Percentiles rank a stretch among this genome's conserved stretches.
These are phyloP conservation scores for Collariella sp. DNA, from an alignment of 495 filamentous ascomycete species.

Conservation along the genomic window DNA sequence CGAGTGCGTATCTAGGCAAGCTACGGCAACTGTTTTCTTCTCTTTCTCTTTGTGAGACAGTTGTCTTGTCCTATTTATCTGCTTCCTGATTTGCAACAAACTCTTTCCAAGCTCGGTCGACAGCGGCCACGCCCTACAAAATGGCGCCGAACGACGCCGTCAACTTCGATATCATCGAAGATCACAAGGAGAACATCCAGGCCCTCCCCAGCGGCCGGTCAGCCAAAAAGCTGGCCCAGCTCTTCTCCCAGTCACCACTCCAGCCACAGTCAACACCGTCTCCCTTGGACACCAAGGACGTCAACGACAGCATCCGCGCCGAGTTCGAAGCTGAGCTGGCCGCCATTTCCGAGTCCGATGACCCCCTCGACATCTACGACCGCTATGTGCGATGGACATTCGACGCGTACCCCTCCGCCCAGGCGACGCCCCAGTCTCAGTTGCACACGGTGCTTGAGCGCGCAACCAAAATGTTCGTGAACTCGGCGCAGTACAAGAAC, in stretches of 20 bases:
- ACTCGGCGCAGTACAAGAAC: slow-evolving; percentile 78
- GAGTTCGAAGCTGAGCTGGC: slow-evolving; percentile 81
- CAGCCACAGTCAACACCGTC: slow-evolving; percentile 49
- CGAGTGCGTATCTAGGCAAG: too few relatives aligned
- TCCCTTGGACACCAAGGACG: slow-evolving; percentile 60
- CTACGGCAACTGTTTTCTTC: too few relatives aligned
- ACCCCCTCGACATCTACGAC: slow-evolving; percentile 92
- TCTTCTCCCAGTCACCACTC: slow-evolving; percentile 61
- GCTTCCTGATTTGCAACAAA: neutral
- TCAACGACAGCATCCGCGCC: slow-evolving; percentile 67
- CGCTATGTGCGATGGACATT: slow-evolving; percentile 95
- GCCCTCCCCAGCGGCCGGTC: slow-evolving; percentile 84
- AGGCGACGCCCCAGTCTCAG: slow-evolving; percentile 81
- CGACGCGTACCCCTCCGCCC: slow-evolving; percentile 87
- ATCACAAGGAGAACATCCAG: slow-evolving; percentile 96
- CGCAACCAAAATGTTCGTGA: slow-evolving; percentile 83
- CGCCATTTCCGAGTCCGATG: slow-evolving; percentile 74
- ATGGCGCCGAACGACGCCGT: slow-evolving; percentile 48
- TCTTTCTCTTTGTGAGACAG: neutral
- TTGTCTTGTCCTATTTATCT: neutral
- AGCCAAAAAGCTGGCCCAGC: slow-evolving; percentile 75
- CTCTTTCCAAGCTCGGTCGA: neutral
- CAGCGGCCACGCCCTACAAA: slow-evolving; percentile 10
- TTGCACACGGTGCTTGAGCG: slow-evolving; percentile 85
- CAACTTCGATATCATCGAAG: slow-evolving; percentile 92